A percentile compares a stretch with the other conserved stretches of the same genome.
These are phyloP conservation scores for Hondaea fermentalgiana DNA, from an alignment of 108 stramenopile species.

Conservation along the genomic window DNA sequence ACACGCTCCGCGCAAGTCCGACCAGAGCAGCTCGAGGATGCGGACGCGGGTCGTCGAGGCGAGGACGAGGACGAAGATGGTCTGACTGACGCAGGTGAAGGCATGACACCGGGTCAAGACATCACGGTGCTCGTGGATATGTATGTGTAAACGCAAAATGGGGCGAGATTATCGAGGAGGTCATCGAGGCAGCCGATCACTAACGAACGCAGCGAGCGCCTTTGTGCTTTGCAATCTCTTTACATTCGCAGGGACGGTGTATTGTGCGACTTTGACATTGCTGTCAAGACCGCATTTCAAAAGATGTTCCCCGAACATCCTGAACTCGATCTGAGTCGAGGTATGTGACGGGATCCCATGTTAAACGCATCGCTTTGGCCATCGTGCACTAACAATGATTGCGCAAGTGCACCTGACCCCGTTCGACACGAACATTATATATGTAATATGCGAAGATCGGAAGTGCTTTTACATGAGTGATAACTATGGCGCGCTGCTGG, in stretches of 20 bases:
- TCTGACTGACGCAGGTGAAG: too few species aligned
- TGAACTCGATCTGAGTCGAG: background rate
- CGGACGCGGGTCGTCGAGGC: too few species aligned
- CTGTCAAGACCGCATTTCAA: background rate
- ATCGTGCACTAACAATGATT: too few species aligned
- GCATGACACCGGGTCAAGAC: too few species aligned
- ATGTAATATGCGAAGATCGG: background rate
- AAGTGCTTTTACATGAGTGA: constrained; percentile 5
- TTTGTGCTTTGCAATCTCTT: too few species aligned
- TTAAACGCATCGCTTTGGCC: background rate
- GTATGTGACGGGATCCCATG: background rate
- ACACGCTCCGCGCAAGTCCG: too few species aligned
- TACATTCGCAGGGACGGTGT: background rate
- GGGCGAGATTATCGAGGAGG: background rate
- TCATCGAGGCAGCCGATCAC: too few species aligned
- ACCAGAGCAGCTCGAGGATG: too few species aligned
- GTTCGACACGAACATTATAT: background rate
- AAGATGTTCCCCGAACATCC: background rate
- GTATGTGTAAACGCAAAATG: background rate
- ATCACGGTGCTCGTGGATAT: background rate
- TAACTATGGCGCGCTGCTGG: background rate
- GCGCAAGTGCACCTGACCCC: too few species aligned
- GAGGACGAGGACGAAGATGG: too few species aligned
- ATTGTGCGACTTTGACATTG: background rate
- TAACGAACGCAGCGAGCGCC: too few species aligned